These are phyloP conservation scores for Herpetomonas muscarum DNA, from an alignment of 208 protist species.

Conservation along the genomic window DNA sequence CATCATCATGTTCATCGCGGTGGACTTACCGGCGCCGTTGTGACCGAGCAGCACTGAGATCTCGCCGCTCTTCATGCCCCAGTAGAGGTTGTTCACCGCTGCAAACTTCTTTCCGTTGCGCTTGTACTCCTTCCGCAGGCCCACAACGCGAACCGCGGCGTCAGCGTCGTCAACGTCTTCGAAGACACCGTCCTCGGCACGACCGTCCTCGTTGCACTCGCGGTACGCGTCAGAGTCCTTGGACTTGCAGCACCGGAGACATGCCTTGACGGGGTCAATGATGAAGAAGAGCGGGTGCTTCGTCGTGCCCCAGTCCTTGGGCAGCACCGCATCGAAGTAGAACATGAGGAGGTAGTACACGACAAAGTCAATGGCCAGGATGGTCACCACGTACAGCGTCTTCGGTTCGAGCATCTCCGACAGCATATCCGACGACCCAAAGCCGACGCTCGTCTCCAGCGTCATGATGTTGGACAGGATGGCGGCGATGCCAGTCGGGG, in stretches of 20 bases:
- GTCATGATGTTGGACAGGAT: slow-evolving; percentile 30
- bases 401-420: slow-evolving; percentile 15
- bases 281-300: slow-evolving; percentile 39
- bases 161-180: slow-evolving; percentile 19
- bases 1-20: slow-evolving; percentile 48
- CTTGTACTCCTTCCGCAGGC: slow-evolving; percentile 30
- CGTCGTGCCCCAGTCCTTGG: slow-evolving; percentile 26
- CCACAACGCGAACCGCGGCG: slow-evolving; percentile 20
- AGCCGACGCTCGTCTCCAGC: slow-evolving; percentile 13
- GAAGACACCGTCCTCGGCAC: slow-evolving; percentile 20
- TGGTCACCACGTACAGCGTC: slow-evolving; percentile 17
- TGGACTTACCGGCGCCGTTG: slow-evolving; percentile 67
- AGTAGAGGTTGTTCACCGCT: slow-evolving; percentile 62
- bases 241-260: slow-evolving; percentile 1
- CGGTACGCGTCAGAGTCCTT: neutral
- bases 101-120: slow-evolving; percentile 21
- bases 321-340: slow-evolving; percentile 47
- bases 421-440: slow-evolving; percentile 17
- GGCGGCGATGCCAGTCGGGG: slow-evolving; percentile 28
- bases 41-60: slow-evolving; percentile 67
- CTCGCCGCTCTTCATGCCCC: slow-evolving; percentile 33
- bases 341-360: slow-evolving; percentile 43
- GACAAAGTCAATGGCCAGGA: slow-evolving; percentile 33
- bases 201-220: slow-evolving; percentile 7
- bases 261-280: slow-evolving; percentile 17